Evolutionary conservation across 345 rosid species (phyloP).

Genomic region (Aethionema arabicum): DNA sequence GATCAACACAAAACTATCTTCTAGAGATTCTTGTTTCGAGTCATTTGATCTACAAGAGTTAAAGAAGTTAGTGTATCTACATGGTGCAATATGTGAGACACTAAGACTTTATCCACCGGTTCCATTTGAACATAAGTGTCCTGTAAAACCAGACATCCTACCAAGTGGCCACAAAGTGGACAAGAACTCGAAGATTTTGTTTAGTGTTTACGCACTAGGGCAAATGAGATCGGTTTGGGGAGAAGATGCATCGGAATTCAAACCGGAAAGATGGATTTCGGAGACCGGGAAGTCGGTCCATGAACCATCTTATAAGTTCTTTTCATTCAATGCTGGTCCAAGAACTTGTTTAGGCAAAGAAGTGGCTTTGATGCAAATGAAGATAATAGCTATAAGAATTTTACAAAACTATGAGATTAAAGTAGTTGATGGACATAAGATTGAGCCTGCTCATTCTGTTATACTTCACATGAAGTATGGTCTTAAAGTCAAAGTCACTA

Average conservation of each 20-base stretch:
- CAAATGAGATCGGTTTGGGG: constrained; percentile 50
- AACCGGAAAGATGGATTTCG: constrained; percentile 49
- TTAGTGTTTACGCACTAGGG: constrained; percentile 38
- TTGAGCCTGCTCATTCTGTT: constrained; percentile 38
- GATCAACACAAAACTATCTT: constrained; percentile 15
- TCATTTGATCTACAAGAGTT: constrained; percentile 22
- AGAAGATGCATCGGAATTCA: constrained; percentile 44
- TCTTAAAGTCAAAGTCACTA: constrained; percentile 39
- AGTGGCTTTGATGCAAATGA: constrained; percentile 57
- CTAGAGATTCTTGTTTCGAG: constrained; percentile 10
- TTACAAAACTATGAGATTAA: constrained; percentile 44
- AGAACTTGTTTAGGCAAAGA: constrained; percentile 64
- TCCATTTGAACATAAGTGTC: constrained; percentile 41
- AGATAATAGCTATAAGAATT: constrained; percentile 42
- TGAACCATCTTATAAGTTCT: constrained; percentile 57
- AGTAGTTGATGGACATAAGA: constrained; percentile 41
- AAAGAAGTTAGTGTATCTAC: constrained; percentile 43
- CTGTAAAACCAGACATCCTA: constrained; percentile 39
- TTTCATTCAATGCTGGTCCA: constrained; percentile 64
- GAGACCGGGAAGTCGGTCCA: constrained; percentile 30
- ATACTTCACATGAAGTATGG: constrained; percentile 56
- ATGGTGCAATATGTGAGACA: constrained; percentile 43
- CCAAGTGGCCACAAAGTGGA: constrained; percentile 48
- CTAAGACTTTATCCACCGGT: constrained; percentile 49
- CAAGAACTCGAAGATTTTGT: constrained; percentile 34